Evolutionary conservation across 495 filamentous ascomycete genomes (phyloP).

Genomic region (Daldinia caldariorum): DNA sequence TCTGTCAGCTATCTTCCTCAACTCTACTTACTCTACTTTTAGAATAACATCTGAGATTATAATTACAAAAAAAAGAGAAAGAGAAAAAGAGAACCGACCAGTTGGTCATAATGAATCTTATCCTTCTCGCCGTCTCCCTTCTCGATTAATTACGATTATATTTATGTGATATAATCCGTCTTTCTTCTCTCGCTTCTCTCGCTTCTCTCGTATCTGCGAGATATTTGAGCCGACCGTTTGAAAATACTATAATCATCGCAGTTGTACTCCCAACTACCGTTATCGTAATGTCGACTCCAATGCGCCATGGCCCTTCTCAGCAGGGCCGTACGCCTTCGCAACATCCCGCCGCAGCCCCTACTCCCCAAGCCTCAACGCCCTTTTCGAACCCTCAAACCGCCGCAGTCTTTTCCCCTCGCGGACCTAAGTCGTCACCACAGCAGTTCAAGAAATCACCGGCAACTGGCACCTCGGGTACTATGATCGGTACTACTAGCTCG

Average conservation of each 20-base stretch:
- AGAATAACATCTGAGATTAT: neutral
- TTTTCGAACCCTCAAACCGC: constrained; percentile 59
- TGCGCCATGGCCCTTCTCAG: constrained; percentile 58
- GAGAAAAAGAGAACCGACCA: neutral
- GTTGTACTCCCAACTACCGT: neutral
- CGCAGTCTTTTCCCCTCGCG: constrained; percentile 61
- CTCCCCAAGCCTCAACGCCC: constrained; percentile 65
- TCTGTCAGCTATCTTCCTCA: neutral
- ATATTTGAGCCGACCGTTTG: neutral
- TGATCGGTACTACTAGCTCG: constrained; percentile 41
- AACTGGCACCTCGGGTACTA: constrained; percentile 44
- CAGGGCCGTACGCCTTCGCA: constrained; percentile 61
- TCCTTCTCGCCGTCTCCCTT: neutral
- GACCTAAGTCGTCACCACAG: constrained; percentile 62
- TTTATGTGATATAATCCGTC: neutral
- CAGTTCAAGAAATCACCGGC: constrained; percentile 65
- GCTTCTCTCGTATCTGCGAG: neutral
- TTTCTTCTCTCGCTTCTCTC: neutral
- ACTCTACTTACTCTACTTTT: neutral
- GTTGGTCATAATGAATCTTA: neutral
- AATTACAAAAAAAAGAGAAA: too few species aligned
- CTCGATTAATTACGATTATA: neutral
- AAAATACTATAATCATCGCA: neutral
- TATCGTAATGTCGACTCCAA: constrained; percentile 61
- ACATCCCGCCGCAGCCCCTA: constrained; percentile 58